Conservation (phyloP, 495 filamentous ascomycete genomes). For the Aspergillus bertholletiae region DNA sequence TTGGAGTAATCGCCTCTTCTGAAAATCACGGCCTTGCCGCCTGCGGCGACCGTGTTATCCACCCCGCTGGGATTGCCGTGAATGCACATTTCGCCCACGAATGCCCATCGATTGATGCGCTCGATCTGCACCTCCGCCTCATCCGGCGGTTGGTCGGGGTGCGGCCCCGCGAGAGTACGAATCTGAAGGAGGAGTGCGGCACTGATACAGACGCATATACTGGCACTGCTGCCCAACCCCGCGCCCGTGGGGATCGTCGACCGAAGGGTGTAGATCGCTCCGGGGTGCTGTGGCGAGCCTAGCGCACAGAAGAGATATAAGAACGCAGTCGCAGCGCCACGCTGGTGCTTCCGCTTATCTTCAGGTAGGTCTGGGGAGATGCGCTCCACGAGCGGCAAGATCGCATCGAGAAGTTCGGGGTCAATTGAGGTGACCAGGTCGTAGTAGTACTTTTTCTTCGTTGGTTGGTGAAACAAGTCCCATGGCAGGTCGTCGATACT, state of each 20-base stretch:
- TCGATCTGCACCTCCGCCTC: slow-evolving; percentile 84
- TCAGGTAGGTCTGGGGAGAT: slow-evolving; percentile 63
- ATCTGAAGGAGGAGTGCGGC: slow-evolving; percentile 85
- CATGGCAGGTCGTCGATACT: slow-evolving; percentile 87
- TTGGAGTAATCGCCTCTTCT: slow-evolving; percentile 72
- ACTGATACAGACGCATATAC: slow-evolving; percentile 85
- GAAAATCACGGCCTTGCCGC: slow-evolving; percentile 91
- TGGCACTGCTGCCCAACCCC: slow-evolving; percentile 89
- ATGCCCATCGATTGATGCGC: slow-evolving; percentile 95
- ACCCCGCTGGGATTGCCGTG: slow-evolving; percentile 95
- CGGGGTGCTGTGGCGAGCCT: slow-evolving; percentile 69
- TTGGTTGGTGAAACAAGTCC: slow-evolving; percentile 69
- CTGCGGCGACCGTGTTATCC: slow-evolving; percentile 93
- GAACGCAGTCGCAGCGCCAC: slow-evolving; percentile 75
- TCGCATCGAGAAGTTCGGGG: slow-evolving; percentile 68
- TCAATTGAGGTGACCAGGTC: slow-evolving; percentile 82
- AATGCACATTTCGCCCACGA: slow-evolving; percentile 93
- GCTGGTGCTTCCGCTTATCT: slow-evolving; percentile 72
- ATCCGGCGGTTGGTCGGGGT: slow-evolving; percentile 76
- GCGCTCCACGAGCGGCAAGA: slow-evolving; percentile 67
- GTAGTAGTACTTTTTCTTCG: slow-evolving; percentile 91
- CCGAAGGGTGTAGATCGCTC: slow-evolving; percentile 84
- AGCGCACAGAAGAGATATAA: slow-evolving; percentile 91
- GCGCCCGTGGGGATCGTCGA: slow-evolving; percentile 93
- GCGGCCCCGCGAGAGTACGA: slow-evolving; percentile 79